phyloP scores from a whole-genome alignment of 148 eudicot species.

The Polygonum aviculare region DNA sequence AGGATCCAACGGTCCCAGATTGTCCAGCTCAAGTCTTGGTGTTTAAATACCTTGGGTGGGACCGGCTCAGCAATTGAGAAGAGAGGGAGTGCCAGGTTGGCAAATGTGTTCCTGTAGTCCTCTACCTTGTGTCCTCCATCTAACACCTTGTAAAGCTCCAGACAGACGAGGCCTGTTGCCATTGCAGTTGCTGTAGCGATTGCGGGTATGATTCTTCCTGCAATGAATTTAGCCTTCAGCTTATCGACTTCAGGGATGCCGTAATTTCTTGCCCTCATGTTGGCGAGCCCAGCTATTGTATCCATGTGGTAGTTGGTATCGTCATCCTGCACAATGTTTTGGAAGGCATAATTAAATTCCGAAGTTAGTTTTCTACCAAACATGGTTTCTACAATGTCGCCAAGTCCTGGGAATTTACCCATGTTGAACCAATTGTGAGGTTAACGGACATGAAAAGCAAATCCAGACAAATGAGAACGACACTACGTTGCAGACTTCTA shows the following conservation, averaged over 20 bases:
- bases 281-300: slow-evolving; percentile 29
- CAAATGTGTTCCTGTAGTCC: slow-evolving; percentile 27
- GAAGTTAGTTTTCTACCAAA: not conserved
- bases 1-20: slow-evolving; percentile 28
- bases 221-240: slow-evolving; percentile 26
- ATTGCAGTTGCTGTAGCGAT: slow-evolving; percentile 25
- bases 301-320: slow-evolving; percentile 26
- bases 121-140: slow-evolving; percentile 25
- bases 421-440: not conserved
- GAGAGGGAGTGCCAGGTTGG: slow-evolving; percentile 26
- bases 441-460: no score
- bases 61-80: slow-evolving; percentile 28
- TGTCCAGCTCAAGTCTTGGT: slow-evolving; percentile 33
- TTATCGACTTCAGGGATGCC: slow-evolving; percentile 24
- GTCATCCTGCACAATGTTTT: slow-evolving; percentile 13
- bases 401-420: no score
- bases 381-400: no score
- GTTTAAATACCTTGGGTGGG: slow-evolving; percentile 23
- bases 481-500: not conserved
- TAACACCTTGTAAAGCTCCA: slow-evolving; percentile 24
- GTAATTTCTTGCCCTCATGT: slow-evolving; percentile 30
- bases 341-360: not conserved
- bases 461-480: no score
- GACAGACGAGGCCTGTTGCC: slow-evolving; percentile 26
- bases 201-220: slow-evolving; percentile 28